Evolutionary conservation across 2,329 filamentous ascomycete species (phyloP).

Genomic region (Fusarium verticillioides): DNA sequence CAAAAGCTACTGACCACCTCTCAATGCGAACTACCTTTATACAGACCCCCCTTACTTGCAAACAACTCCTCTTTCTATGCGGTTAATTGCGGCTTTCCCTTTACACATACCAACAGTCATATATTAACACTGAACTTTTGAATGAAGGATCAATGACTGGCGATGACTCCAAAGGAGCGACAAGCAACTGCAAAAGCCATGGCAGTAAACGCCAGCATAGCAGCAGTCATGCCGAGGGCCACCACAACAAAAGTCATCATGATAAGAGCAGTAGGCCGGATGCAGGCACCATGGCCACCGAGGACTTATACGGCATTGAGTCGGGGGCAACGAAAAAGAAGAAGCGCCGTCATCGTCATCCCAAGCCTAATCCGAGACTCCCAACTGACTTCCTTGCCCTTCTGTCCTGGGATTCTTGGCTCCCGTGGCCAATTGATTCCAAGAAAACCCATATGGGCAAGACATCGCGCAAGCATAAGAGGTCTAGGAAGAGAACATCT

Average conservation of each 20-base stretch:
- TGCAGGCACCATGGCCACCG: not conserved
- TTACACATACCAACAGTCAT: not conserved
- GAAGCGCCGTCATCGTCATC: not conserved
- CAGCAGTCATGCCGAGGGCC: not conserved
- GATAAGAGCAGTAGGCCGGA: not conserved
- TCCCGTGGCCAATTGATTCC: not conserved
- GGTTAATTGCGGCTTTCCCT: not conserved
- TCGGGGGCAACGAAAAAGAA: not conserved
- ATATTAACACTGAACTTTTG: not conserved
- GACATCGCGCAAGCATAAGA: not conserved
- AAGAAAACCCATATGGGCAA: not conserved
- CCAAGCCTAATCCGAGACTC: not conserved
- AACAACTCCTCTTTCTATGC: not conserved
- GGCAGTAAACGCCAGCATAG: not conserved
- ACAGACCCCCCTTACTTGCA: not conserved
- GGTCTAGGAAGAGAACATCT: not conserved
- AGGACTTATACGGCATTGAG: not conserved
- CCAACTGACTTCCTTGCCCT: not conserved
- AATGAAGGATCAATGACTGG: not conserved
- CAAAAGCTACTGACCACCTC: slow-evolving; percentile 13
- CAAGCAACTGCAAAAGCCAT: slow-evolving; percentile 2
- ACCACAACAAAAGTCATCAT: not conserved
- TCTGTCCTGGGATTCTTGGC: not conserved
- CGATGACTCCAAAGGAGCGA: not conserved
- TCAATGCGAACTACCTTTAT: slow-evolving; percentile 13